A percentile compares a stretch with the other conserved stretches of the same genome.
Conservation (phyloP, 495 filamentous ascomycete species). For the Lasiosphaeris hirsuta region DNA sequence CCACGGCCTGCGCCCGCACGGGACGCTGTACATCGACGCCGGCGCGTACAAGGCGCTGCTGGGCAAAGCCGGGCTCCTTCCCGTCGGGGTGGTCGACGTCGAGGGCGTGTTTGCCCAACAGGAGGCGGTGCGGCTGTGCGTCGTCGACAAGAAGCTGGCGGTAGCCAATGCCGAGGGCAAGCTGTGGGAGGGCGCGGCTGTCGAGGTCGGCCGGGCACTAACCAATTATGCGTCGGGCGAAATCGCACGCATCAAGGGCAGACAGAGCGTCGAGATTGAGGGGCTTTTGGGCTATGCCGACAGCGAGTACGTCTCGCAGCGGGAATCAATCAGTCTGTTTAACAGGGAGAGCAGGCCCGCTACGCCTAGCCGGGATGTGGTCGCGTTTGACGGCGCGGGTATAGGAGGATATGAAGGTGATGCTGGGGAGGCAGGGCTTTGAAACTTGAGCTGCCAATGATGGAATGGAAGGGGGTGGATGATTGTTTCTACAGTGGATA, state of each 20-base stretch:
- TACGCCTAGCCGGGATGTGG: slow-evolving; percentile 34
- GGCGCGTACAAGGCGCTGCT: slow-evolving; percentile 77
- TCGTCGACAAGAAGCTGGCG: slow-evolving; percentile 53
- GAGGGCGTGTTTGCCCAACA: slow-evolving; percentile 86
- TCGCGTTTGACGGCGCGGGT: slow-evolving; percentile 5
- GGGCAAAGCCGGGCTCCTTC: slow-evolving; percentile 83
- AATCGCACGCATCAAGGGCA: slow-evolving; percentile 78
- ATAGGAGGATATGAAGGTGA: slow-evolving; percentile 28
- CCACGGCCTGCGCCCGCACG: slow-evolving; percentile 87
- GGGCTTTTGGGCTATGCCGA: slow-evolving; percentile 83
- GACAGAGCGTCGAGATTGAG: slow-evolving; percentile 76
- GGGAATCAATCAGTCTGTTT: slow-evolving; percentile 84
- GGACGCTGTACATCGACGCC: slow-evolving; percentile 85
- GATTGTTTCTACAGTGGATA: background rate
- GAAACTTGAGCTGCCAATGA: background rate
- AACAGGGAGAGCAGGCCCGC: slow-evolving; percentile 37
- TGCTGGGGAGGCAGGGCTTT: slow-evolving; percentile 19
- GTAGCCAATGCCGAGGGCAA: slow-evolving; percentile 23
- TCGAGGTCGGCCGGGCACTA: slow-evolving; percentile 87
- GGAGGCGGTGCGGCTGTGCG: slow-evolving; percentile 81
- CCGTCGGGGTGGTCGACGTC: slow-evolving; percentile 85
- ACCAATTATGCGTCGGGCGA: slow-evolving; percentile 90
- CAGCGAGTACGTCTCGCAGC: slow-evolving; percentile 87
- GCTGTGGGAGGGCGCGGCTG: slow-evolving; percentile 50
- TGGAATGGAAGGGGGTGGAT: background rate